These are phyloP conservation scores for Schizosaccharomyces octosporus DNA, from an alignment of 805 yeast genomes.

Conservation along the genomic window DNA sequence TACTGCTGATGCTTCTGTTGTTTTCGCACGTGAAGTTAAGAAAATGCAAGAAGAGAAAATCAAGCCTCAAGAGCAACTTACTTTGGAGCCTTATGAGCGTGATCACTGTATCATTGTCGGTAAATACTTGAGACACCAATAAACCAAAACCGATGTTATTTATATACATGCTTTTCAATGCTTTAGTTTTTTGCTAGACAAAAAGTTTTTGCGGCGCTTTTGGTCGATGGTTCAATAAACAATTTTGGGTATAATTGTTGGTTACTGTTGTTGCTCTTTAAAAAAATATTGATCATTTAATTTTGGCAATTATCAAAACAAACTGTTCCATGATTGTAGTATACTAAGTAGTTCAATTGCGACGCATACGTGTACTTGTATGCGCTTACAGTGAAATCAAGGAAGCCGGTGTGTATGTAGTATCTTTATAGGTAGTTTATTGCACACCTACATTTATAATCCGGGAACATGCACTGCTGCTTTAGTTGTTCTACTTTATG, in stretches of 20 bases:
- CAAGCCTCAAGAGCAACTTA: constrained; percentile 94
- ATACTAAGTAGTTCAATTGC: too few relatives aligned
- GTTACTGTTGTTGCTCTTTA: too few relatives aligned
- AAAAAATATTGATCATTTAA: too few relatives aligned
- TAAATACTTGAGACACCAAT: constrained; percentile 59
- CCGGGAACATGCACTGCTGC: too few relatives aligned
- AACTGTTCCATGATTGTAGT: too few relatives aligned
- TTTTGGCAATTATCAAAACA: too few relatives aligned
- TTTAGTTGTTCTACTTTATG: too few relatives aligned
- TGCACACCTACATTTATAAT: too few relatives aligned
- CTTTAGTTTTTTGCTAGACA: background rate
- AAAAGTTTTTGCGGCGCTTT: background rate
- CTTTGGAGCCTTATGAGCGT: constrained; percentile 96
- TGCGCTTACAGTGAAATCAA: too few relatives aligned
- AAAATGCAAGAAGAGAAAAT: constrained; percentile 96
- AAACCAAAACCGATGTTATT: background rate
- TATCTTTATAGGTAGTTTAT: too few relatives aligned
- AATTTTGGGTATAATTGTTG: constrained; percentile 9
- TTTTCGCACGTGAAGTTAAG: constrained; percentile 96
- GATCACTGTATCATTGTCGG: constrained; percentile 98
- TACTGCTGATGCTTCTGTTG: constrained; percentile 97
- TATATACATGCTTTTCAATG: background rate
- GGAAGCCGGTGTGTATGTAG: too few relatives aligned
- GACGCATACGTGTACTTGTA: too few relatives aligned
- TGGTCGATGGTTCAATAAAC: background rate